Base-by-base conservation (phyloP, 2,329 filamentous ascomycete species). In the Xylariaceae sp. region DNA sequence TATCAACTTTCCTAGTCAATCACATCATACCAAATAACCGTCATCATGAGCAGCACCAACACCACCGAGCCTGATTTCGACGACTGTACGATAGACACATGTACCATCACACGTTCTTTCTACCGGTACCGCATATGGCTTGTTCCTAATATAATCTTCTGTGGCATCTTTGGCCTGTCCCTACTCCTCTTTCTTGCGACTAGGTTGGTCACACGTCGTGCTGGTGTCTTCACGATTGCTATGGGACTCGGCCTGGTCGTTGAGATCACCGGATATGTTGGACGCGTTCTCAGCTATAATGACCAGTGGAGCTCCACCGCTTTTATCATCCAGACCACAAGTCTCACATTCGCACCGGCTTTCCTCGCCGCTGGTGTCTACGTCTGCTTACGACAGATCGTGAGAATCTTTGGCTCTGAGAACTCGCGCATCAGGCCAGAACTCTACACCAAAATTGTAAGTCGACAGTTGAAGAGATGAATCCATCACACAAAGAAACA, bases 311-410 rank as follows among this genome's bases (percentile, higher is more conserved):
- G 52, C n/a, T 56, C 68, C 47, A 57, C 62, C 31, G 62, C 65
- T 16, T 77, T 77, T 58, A 53, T 75, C 41, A 73, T 80, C 29
- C 78, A 83, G 56, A 74, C 81, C 29, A 71, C 76, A 54, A 78
- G 73, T 49, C 66, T 87, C 42, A 85, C 81, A 3, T 73, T 85
- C 44, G 81, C 69, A 0, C 81, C 83, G 0, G 80, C 80, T 1
- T 85, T 84, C 55, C 68, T 84, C 57, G 73, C 78, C 8, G 81
- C 78, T 1, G 77, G 72, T 2, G 72, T 85, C 31, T 86, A 86
- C 54, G 64, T 86, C 38, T 81, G 77, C 45, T 64, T 85, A 37
- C 57, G 70, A 9, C 62, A 67, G 30, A 73, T 76, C 46, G 72
- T 76, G 9, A 60, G 63, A 36, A 68, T 64, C 1, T 73, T 72